Percentiles rank a stretch among this genome's conserved stretches.
Conservation (phyloP, 1,284 basidiomycete genomes). For the Ustilago shanxiensis region DNA sequence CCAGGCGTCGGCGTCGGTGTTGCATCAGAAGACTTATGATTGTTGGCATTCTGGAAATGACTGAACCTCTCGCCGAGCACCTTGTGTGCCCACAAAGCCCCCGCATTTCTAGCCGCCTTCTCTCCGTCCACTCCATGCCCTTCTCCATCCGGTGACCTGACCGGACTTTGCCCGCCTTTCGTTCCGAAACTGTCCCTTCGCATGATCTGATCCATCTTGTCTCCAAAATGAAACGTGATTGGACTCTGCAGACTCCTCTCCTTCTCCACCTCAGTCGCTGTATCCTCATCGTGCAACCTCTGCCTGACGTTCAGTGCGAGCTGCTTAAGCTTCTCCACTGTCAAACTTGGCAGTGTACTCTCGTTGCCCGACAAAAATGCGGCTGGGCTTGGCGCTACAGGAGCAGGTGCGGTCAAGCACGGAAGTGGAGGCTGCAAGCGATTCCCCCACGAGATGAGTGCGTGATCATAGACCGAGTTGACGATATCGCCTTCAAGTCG, state of each 20-base stretch:
- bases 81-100: slow-evolving; percentile 63
- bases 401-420: slow-evolving; percentile 71
- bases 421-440: slow-evolving; percentile 77
- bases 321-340: slow-evolving; percentile 50
- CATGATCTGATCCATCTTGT: slow-evolving; percentile 60
- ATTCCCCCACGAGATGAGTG: slow-evolving; percentile 78
- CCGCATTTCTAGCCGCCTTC: slow-evolving; percentile 59
- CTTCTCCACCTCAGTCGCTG: slow-evolving; percentile 59
- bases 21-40: slow-evolving; percentile 11
- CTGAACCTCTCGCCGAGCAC: slow-evolving; percentile 61
- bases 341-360: slow-evolving; percentile 48
- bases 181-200: slow-evolving; percentile 39
- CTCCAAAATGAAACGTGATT: slow-evolving; percentile 56
- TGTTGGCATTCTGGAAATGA: slow-evolving; percentile 27
- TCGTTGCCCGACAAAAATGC: slow-evolving; percentile 54
- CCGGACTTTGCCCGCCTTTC: slow-evolving; percentile 22
- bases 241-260: slow-evolving; percentile 46
- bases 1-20: background rate
- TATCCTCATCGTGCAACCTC: slow-evolving; percentile 59
- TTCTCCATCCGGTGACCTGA: background rate
- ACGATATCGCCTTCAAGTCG: slow-evolving; percentile 77
- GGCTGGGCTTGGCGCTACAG: slow-evolving; percentile 43
- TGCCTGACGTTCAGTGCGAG: slow-evolving; percentile 49
- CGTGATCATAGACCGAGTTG: slow-evolving; percentile 80
- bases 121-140: slow-evolving; percentile 50